Evolutionary conservation across 1,284 basidiomycete species (phyloP), one percentile per base, ranked within the genome.

Genomic region (Cerioporus squamosus): DNA sequence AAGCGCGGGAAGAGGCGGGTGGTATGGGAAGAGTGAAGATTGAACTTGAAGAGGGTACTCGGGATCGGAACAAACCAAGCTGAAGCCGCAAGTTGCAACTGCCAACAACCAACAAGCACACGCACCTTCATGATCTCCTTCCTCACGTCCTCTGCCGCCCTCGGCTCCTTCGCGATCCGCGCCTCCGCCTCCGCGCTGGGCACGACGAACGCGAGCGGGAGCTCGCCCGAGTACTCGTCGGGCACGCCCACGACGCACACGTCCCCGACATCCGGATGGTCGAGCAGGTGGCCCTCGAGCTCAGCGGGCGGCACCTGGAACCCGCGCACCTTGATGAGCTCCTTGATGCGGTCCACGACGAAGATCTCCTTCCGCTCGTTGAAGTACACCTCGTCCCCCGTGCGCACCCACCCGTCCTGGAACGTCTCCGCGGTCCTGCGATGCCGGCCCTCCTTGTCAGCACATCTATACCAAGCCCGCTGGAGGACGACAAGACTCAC

Each of bases 211-310:
- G 67, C 67, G 38, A 68, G 57, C 15, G 92, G 90, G 2, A 89
- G 65, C 68, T 94, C 91, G 29, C 91, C 91, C 45, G 82, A 87
- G 65, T 85, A 88, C 36, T 93, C 90, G 66, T 94, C 89, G 0
- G 80, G 81, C 9, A 92, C 71, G 1, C 88, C 84, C 15, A 94
- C 85, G 10, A 94, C 89, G 64, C 89, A 90, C 18, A 66, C 65
- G 53, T 68, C 65, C 61, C 88, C 90, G 40, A 68, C 65, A 40
- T 63, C 65, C 17, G 78, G 76, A 4, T 93, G 84, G 64, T 87
- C 87, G 80, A 94, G 77, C 50, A 94, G 74, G 71, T 89, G 89
- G 0, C 88, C 69, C 59, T 73, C 68, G 23, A 74, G 58, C 54
- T 69, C 67, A n/a, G 69, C 65, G 7, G 69, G 67, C 51, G 72